Conservation (phyloP, 257 asterid genomes). For the Knoxia roxburghii region DNA sequence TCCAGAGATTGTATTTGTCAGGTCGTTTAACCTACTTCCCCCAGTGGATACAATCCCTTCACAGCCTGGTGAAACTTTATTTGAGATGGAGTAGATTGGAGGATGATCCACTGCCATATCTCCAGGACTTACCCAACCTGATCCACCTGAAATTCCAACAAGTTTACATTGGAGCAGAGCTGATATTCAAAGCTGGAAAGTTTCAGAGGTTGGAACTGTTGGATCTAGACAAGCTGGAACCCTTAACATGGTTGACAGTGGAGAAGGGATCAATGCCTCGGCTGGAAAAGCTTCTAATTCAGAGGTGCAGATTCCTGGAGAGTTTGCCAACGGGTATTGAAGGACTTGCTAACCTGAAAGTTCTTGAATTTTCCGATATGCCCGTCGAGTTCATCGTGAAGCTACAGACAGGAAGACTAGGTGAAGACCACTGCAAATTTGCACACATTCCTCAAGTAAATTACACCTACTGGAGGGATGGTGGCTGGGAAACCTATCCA, state of each 20-base stretch:
- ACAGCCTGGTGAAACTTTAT: slow-evolving; percentile 21
- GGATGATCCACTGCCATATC: slow-evolving; percentile 29
- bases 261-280: slow-evolving; percentile 22
- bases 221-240: slow-evolving; percentile 12
- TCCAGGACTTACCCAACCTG: slow-evolving; percentile 37
- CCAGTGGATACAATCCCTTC: slow-evolving; percentile 26
- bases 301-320: slow-evolving; percentile 23
- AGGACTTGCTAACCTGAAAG: slow-evolving; percentile 16
- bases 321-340: slow-evolving; percentile 25
- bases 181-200: slow-evolving; percentile 19
- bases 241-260: slow-evolving; percentile 4
- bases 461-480: slow-evolving; percentile 20
- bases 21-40: slow-evolving; percentile 25
- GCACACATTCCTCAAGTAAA: slow-evolving; percentile 25
- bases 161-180: slow-evolving; percentile 15
- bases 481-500: slow-evolving; percentile 22
- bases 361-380: slow-evolving; percentile 24
- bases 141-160: slow-evolving; percentile 23
- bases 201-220: slow-evolving; percentile 19
- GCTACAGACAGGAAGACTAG: background rate
- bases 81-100: slow-evolving; percentile 28
- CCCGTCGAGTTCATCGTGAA: slow-evolving; percentile 18
- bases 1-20: slow-evolving; percentile 26
- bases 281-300: slow-evolving; percentile 27
- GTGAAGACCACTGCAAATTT: slow-evolving; percentile 17